These are phyloP conservation scores for Trichoderma oligosporum DNA, from an alignment of 2,329 filamentous ascomycete species.

Conservation along the genomic window DNA sequence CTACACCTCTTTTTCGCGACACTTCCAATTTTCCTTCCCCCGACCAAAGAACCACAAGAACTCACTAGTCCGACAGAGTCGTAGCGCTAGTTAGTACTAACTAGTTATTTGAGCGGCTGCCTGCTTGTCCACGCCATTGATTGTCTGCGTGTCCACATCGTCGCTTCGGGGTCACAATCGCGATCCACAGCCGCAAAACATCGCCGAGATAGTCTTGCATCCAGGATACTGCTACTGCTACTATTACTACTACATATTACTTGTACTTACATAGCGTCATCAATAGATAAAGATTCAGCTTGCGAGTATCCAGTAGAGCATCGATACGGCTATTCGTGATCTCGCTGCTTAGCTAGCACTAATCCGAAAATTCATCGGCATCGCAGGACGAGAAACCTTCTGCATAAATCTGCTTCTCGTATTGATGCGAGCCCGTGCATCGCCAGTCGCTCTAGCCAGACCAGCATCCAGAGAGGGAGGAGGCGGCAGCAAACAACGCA, in stretches of 20 bases:
- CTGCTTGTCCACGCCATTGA: neutral
- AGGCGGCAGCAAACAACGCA: conserved; percentile 7
- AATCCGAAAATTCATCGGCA: too few species aligned
- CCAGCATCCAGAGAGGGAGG: too few species aligned
- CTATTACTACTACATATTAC: too few species aligned
- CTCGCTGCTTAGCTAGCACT: too few species aligned
- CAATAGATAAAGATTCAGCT: too few species aligned
- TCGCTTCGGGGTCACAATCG: conserved; percentile 5
- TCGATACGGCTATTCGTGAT: too few species aligned
- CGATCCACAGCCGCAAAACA: conserved; percentile 17
- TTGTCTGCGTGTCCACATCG: conserved; percentile 3
- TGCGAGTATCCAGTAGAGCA: too few species aligned
- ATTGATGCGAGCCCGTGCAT: conserved; percentile 9
- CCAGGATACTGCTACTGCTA: neutral
- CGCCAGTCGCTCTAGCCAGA: neutral
- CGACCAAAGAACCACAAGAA: neutral
- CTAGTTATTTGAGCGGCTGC: neutral
- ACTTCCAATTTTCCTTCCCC: neutral
- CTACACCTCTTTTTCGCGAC: neutral
- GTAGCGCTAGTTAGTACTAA: conserved; percentile 4
- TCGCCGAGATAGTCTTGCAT: conserved; percentile 6
- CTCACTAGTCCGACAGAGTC: neutral
- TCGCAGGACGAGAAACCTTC: too few species aligned
- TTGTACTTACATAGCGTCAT: too few species aligned
- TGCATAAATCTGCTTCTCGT: neutral